Evolutionary conservation across 441 rosid species (phyloP).

Genomic region (Populus hybrid): DNA sequence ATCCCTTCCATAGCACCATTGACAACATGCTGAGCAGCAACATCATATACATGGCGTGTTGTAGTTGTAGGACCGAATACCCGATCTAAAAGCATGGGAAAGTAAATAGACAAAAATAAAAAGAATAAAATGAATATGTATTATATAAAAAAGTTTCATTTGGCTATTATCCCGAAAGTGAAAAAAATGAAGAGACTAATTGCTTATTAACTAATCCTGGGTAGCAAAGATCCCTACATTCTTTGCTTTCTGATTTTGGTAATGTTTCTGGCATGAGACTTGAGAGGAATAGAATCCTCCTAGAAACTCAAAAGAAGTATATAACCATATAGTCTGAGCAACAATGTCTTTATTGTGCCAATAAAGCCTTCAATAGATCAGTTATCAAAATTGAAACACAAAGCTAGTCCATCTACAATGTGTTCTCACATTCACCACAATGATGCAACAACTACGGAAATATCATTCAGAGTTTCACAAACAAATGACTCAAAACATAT

Average conservation of each 20-base stretch:
- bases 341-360: not conserved
- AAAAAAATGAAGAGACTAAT: not conserved
- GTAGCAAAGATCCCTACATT: not conserved
- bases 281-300: not conserved
- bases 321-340: not conserved
- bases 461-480: not conserved
- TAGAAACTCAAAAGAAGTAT: not conserved
- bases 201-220: conserved; percentile 5
- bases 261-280: not conserved
- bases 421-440: not conserved
- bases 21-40: conserved; percentile 96
- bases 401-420: not conserved
- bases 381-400: not conserved
- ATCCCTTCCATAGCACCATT: conserved; percentile 96
- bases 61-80: conserved; percentile 99
- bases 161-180: not conserved
- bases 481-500: not conserved
- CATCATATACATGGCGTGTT: conserved; percentile 97
- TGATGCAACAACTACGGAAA: not conserved
- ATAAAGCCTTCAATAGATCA: not conserved
- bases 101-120: not conserved
- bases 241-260: not conserved
- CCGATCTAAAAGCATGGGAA: conserved; percentile 53
- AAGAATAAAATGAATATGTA: not conserved
- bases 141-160: not conserved